Evolutionary conservation across 768 basidiomycete species (phyloP).

Genomic region (Tylopilus sp.): DNA sequence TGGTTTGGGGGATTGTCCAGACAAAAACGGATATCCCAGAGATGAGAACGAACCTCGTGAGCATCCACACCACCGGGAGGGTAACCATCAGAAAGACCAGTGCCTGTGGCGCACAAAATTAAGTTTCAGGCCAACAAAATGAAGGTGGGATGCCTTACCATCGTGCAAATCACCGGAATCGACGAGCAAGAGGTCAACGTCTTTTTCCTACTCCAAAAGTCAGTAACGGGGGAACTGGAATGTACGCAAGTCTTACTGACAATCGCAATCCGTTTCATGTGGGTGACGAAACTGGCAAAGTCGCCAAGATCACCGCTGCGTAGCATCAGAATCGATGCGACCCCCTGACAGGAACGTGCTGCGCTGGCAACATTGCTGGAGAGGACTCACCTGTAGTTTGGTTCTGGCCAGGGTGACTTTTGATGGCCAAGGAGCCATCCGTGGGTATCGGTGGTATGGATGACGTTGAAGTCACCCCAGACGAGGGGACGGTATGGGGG

Average conservation of each 20-base stretch:
- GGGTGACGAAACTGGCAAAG: constrained; percentile 79
- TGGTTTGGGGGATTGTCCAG: too few species aligned
- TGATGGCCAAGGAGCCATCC: constrained; percentile 85
- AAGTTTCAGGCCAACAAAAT: too few species aligned
- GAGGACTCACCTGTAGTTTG: constrained; percentile 57
- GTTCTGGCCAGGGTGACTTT: constrained; percentile 67
- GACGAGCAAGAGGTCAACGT: constrained; percentile 82
- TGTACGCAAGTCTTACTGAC: too few species aligned
- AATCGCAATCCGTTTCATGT: constrained; percentile 73
- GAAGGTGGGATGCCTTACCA: constrained; percentile 36
- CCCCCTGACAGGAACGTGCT: neutral
- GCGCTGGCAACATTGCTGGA: neutral
- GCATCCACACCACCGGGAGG: constrained; percentile 68
- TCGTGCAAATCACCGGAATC: constrained; percentile 79
- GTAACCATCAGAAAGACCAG: constrained; percentile 75
- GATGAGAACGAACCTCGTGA: constrained; percentile 54
- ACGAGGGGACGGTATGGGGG: constrained; percentile 64
- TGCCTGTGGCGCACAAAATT: constrained; percentile 38
- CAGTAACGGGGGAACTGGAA: neutral
- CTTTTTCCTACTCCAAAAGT: constrained; percentile 43
- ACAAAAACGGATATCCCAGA: too few species aligned
- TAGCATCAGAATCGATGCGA: neutral
- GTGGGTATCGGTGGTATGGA: constrained; percentile 84
- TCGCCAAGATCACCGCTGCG: constrained; percentile 65
- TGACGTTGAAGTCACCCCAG: constrained; percentile 89